A percentile compares a stretch with the other conserved stretches of the same genome.
These are phyloP conservation scores for Kregervanrija fluxuum DNA, from an alignment of 805 yeast species.

Conservation along the genomic window DNA sequence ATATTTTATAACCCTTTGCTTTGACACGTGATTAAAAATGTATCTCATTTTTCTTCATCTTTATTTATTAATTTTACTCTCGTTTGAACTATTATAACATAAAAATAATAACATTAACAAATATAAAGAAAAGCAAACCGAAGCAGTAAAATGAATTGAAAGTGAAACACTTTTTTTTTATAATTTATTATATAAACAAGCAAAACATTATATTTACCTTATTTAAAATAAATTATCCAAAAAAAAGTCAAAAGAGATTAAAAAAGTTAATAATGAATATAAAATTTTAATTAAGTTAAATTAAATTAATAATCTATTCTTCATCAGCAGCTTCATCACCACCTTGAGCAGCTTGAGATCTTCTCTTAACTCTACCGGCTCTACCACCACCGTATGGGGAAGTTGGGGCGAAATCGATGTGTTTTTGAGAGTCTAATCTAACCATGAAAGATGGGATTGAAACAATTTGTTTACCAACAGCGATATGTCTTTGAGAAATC, in stretches of 20 bases:
- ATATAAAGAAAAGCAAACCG: too few relatives aligned
- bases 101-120: too few relatives aligned
- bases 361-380: conserved; percentile 99
- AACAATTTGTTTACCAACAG: conserved; percentile 99
- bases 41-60: too few relatives aligned
- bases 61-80: too few relatives aligned
- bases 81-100: too few relatives aligned
- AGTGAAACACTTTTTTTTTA: too few relatives aligned
- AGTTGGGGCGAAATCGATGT: conserved; percentile 98
- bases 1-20: too few relatives aligned
- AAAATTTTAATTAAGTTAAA: background rate
- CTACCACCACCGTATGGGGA: conserved; percentile 99
- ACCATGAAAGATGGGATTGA: conserved; percentile 99
- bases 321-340: conserved; percentile 62
- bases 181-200: too few relatives aligned
- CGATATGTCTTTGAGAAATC: conserved; percentile 98
- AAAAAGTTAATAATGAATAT: background rate
- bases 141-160: too few relatives aligned
- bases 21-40: too few relatives aligned
- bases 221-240: background rate
- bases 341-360: conserved; percentile 60
- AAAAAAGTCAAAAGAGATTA: conserved; percentile 9
- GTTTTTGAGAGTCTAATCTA: conserved; percentile 99
- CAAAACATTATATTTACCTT: too few relatives aligned
- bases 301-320: conserved; percentile 38